Evolutionary conservation across 306 rosid genomes (phyloP).

Genomic region (Senna siamea): DNA sequence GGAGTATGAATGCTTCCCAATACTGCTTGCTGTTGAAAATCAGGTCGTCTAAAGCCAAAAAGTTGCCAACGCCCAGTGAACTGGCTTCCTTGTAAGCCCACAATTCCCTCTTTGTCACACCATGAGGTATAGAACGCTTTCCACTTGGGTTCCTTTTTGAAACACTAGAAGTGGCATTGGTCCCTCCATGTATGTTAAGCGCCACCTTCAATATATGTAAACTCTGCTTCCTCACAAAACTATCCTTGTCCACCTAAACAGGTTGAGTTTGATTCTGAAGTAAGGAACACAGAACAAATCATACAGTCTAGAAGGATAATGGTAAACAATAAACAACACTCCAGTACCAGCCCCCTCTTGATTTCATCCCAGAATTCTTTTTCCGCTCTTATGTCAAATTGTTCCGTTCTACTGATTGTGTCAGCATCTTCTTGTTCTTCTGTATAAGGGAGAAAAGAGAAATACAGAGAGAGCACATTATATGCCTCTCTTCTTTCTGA

Average conservation of each 20-base stretch:
- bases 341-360: constrained; percentile 80
- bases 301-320: constrained; percentile 34
- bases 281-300: constrained; percentile 37
- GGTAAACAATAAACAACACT: constrained; percentile 24
- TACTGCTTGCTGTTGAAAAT: constrained; percentile 57
- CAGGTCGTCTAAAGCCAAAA: constrained; percentile 51
- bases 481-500: constrained; percentile 88
- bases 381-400: constrained; percentile 70
- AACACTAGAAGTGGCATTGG: constrained; percentile 43
- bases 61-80: constrained; percentile 82
- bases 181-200: constrained; percentile 48
- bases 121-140: constrained; percentile 43
- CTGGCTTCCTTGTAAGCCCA: constrained; percentile 92
- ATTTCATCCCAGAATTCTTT: constrained; percentile 86
- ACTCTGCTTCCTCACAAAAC: constrained; percentile 85
- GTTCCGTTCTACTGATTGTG: constrained; percentile 38
- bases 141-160: constrained; percentile 41
- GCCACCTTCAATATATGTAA: constrained; percentile 71
- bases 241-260: constrained; percentile 84
- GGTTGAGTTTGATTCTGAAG: constrained; percentile 35
- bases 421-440: constrained; percentile 58
- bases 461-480: constrained; percentile 72
- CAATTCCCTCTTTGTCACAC: constrained; percentile 73
- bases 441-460: constrained; percentile 57
- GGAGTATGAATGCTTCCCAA: constrained; percentile 87